Base-by-base conservation (phyloP, 2,329 filamentous ascomycete genomes). In the Aspergillus sp. region DNA sequence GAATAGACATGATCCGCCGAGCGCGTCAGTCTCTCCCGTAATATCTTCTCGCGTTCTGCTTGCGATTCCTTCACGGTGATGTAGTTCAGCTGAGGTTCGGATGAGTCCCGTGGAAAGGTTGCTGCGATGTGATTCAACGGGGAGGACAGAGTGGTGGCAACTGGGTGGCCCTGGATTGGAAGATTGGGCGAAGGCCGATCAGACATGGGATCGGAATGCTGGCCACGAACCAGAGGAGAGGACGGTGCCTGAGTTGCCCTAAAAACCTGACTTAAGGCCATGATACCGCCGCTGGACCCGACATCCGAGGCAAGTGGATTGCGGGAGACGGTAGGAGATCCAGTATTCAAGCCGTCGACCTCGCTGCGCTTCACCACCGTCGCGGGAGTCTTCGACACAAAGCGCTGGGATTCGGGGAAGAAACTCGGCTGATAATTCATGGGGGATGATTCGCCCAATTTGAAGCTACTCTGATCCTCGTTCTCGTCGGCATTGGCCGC, bases 161-260 rank as follows among this genome's bases (percentile, higher is more conserved):
- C 64, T 9, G 75, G 72, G 31, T 71, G 73, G 36, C 69, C 68
- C 55, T 80, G 73, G 26, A 80, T 74, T 42, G 79, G 75, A 20
- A 82, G 68, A 62, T 80, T 77, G n/a, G 80, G 80, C 2, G 80
- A 82, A 3, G 80, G 80, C 53, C 80, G 77, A 61, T 81, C 79
- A 11, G 79, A 81, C 31, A 73, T 62, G 9, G 72, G 67, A 49
- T 79, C 79, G 2, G 72, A 71, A 6, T 73, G 73, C 2, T 69
- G 64, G 11, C 68, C 62, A 62, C 75, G 72, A 11, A 73, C 66
- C 42, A 79, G 68, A 4, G 80, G 80, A 11, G 80, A 82, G 2
- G 80, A 80, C 24, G 75, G 72, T 31, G 75, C 79, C 63, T 82
- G 80, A 0, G 80, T 82, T 22, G 77, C 75, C 56, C 74, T 77